Evolutionary conservation across 345 rosid genomes (phyloP).

Genomic region (Punica granatum): DNA sequence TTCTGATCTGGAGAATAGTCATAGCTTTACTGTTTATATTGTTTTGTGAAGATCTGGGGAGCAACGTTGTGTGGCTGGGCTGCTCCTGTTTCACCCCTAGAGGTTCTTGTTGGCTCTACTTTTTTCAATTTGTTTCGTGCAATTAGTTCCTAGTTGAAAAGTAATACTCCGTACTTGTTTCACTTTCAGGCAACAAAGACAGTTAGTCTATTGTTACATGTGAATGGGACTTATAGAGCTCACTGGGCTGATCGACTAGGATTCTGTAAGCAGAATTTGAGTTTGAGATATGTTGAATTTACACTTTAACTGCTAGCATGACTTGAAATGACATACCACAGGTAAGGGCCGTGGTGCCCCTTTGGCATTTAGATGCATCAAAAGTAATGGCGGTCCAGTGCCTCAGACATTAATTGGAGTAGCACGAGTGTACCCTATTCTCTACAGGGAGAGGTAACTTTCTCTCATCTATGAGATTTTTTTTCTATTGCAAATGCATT

Average conservation of each 20-base stretch:
- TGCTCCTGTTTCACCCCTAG: conserved; percentile 83
- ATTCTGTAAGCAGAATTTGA: conserved; percentile 54
- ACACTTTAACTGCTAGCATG: neutral
- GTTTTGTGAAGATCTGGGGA: conserved; percentile 64
- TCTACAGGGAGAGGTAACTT: conserved; percentile 82
- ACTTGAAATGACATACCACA: conserved; percentile 17
- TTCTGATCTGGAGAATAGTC: conserved; percentile 4
- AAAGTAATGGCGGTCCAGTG: conserved; percentile 74
- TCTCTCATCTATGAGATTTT: neutral
- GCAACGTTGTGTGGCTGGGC: conserved; percentile 79
- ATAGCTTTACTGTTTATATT: conserved; percentile 22
- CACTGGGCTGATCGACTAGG: conserved; percentile 93
- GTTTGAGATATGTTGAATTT: conserved; percentile 11
- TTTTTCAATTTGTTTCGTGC: conserved; percentile 11
- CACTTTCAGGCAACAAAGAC: conserved; percentile 53
- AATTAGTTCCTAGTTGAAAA: neutral
- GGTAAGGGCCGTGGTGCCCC: conserved; percentile 66
- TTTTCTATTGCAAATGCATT: neutral
- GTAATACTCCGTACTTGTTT: conserved; percentile 10
- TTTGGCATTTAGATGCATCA: conserved; percentile 85
- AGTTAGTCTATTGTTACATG: conserved; percentile 54
- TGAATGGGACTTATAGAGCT: conserved; percentile 91
- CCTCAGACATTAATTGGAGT: conserved; percentile 80
- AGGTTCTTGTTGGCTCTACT: conserved; percentile 39
- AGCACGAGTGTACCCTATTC: conserved; percentile 76